Evolutionary conservation across 1,284 basidiomycete species (phyloP), one percentile per base, ranked within the genome.

Genomic region (Leccinum fuscescens): DNA sequence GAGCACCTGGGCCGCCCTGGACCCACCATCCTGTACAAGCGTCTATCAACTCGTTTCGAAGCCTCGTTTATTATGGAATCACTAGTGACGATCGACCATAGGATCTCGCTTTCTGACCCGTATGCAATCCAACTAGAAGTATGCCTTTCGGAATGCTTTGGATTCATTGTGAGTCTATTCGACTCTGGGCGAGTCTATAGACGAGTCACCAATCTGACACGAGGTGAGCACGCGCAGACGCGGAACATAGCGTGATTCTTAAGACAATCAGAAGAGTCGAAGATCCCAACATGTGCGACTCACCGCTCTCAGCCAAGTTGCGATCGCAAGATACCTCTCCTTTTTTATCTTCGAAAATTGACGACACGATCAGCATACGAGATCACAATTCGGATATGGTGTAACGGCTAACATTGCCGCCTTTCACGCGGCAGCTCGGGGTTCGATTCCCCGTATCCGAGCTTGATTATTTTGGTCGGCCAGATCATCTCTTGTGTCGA

Each of bases 401-500:
- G 84, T 86, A 85, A 85, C 77, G 84, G 84, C 82, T 82, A 85
- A 85, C 84, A 85, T 85, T 85, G 79, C 82, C 82, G 83, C 84
- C 84, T 85, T 80, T 85, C 83, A 85, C 77, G 78, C 80, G 80
- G 79, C 74, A 80, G 81, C 81, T 81, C 81, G 79, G 80, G 80
- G 81, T 82, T 82, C 80, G 80, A 82, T 74, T 82, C 80, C 81
- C 80, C 79, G 80, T 80, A 79, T 74, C 79, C 74, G 79, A 81
- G 24, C 24, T 11, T n/a, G 39, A 42, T 42, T 11, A 3, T 44
- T 44, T 17, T 17, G 39, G n/a, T 39, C 15, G 15, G 37, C n/a
- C 37, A 39, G 14, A 39, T n/a, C 37, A 39, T 7, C 35, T 37
- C 37, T 37, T 15, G 14, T 7, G 15, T 39, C 4, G n/a, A 9